These are phyloP conservation scores for Prunus persica DNA, from an alignment of 306 rosid species.

Conservation along the genomic window Prunus_persica_NCBIv2 NC_034014.1:24998001-24998500, in stretches of 20 bases:
- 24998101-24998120: background rate
- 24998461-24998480: background rate
- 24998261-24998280: constrained; percentile 2
- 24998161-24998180: no score
- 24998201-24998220: no score
- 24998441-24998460: constrained; percentile 8
- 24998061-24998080: background rate
- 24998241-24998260: background rate
- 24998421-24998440: background rate
- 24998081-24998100: background rate
- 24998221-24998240: no score
- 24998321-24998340: background rate
- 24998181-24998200: no score
- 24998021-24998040: background rate
- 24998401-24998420: background rate
- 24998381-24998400: no score
- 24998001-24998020: background rate
- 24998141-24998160: background rate
- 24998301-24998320: background rate
- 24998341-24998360: background rate
- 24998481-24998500: background rate
- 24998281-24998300: background rate
- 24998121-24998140: background rate
- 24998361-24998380: background rate
- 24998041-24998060: constrained; percentile 7